phyloP scores from a whole-genome alignment of 257 asterid species.

The Ligustrum vulgare region DNA sequence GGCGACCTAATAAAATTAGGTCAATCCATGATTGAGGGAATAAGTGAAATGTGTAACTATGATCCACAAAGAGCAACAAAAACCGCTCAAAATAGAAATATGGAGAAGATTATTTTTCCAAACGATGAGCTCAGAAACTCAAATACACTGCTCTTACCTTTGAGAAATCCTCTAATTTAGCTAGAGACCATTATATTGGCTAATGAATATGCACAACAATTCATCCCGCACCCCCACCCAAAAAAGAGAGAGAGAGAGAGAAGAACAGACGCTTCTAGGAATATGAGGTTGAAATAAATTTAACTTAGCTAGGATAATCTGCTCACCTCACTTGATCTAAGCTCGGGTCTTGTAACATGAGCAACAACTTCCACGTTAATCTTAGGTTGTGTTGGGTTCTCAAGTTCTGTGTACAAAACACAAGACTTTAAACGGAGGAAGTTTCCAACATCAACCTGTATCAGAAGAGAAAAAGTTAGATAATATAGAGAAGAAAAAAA shows the following conservation, averaged over 20 bases:
- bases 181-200: not conserved
- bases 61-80: not conserved
- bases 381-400: constrained; percentile 54
- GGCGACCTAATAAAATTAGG: no score
- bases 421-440: constrained; percentile 88
- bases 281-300: not conserved
- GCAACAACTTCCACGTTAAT: constrained; percentile 93
- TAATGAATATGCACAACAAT: no score
- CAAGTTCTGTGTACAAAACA: constrained; percentile 77
- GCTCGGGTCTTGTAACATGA: constrained; percentile 86
- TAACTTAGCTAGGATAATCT: not conserved
- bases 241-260: not conserved
- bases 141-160: not conserved
- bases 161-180: not conserved
- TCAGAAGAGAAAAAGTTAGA: constrained; percentile 14
- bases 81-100: not conserved
- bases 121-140: not conserved
- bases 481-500: not conserved
- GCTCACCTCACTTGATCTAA: constrained; percentile 76
- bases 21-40: not conserved
- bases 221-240: not conserved
- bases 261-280: not conserved
- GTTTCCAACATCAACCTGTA: constrained; percentile 94
- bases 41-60: not conserved
- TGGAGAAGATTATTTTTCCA: not conserved